Evolutionary conservation across 2,329 filamentous ascomycete species (phyloP), one percentile per base, ranked within the genome.

Genomic region (Colletotrichum brevisporum): DNA sequence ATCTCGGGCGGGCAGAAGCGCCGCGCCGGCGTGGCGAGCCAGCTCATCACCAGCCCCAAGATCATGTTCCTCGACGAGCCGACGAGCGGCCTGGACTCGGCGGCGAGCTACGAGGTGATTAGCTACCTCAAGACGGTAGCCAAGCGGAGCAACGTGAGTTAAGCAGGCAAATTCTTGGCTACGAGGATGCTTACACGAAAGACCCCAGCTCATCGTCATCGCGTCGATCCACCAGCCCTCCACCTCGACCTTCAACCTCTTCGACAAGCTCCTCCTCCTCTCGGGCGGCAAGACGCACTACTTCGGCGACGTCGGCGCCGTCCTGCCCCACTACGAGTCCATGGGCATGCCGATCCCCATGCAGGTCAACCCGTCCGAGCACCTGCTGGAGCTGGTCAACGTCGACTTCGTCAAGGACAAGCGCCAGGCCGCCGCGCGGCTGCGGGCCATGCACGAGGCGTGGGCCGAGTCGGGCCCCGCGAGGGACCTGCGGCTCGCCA

Each of bases 191-290:
- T 52, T 59, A 50, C 48, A 8, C 41, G 21, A 6, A 12, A 24
- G 21, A 24, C 2, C n/a, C 27, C 68, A 92, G 88, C 84, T 96
- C 69, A 89, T 96, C 67, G 89, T 96, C 36, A 90, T 97, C 68
- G 92, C 92, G 4, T 94, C 91, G 47, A 96, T 97, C 70, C 94
- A 97, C 77, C 94, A 97, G 76, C 94, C 94, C 0, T 95, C 93
- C 0, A 93, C 92, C 0, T 87, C 90, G 0, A 95, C 92, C 0
- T 97, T 94, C 74, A 86, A 91, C 71, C 87, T 94, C 13, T 97
- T 97, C 73, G 93, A 97, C 77, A 93, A 92, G 76, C 82, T 97
- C 0, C 82, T 93, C 45, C 85, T 97, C 1, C 84, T 97, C 0
- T 94, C 93, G 0, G 82, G 82, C 3, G 94, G 93, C 18, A 88